A percentile compares a stretch with the other conserved stretches of the same genome.
Evolutionary conservation across 257 asterid species (phyloP).

Genomic region (Craterostigma plantagineum): DNA sequence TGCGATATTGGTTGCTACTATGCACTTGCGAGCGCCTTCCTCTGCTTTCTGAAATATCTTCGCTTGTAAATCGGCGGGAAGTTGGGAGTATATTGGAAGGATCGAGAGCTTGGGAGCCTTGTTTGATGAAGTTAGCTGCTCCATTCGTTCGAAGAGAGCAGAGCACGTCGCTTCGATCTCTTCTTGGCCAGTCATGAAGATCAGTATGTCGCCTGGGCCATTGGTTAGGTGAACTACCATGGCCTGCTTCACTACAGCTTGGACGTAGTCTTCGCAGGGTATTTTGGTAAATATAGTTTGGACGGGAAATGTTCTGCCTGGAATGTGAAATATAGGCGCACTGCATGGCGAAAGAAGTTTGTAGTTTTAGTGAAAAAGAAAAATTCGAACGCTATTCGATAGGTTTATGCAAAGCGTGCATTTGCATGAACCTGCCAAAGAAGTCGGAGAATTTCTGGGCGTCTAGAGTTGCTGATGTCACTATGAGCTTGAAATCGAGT

Average conservation of each 20-base stretch:
- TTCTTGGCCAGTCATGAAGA: slow-evolving; percentile 98
- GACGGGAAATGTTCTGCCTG: slow-evolving; percentile 94
- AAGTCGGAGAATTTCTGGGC: slow-evolving; percentile 80
- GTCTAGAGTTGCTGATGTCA: slow-evolving; percentile 90
- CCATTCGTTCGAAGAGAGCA: slow-evolving; percentile 87
- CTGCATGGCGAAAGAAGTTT: slow-evolving; percentile 22
- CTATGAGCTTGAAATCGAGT: slow-evolving; percentile 92
- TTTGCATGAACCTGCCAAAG: slow-evolving; percentile 93
- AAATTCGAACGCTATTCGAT: too few species aligned
- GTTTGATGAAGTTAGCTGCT: slow-evolving; percentile 47
- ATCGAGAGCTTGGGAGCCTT: slow-evolving; percentile 67
- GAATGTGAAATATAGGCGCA: slow-evolving; percentile 84
- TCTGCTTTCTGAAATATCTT: slow-evolving; percentile 85
- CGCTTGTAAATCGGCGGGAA: slow-evolving; percentile 95
- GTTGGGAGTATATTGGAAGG: slow-evolving; percentile 95
- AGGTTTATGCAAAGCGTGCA: too few species aligned
- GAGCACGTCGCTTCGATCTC: slow-evolving; percentile 95
- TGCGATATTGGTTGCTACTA: slow-evolving; percentile 91
- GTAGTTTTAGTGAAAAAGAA: neutral
- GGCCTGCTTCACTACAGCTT: slow-evolving; percentile 90
- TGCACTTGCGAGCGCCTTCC: slow-evolving; percentile 91
- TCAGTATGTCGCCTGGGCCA: slow-evolving; percentile 89
- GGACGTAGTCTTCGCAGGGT: slow-evolving; percentile 94
- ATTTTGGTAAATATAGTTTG: slow-evolving; percentile 52
- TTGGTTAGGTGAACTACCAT: slow-evolving; percentile 84